Percentiles rank a stretch among this genome's conserved stretches.
Conservation (phyloP, 768 basidiomycete genomes). For the Suillus occidentalis region DNA sequence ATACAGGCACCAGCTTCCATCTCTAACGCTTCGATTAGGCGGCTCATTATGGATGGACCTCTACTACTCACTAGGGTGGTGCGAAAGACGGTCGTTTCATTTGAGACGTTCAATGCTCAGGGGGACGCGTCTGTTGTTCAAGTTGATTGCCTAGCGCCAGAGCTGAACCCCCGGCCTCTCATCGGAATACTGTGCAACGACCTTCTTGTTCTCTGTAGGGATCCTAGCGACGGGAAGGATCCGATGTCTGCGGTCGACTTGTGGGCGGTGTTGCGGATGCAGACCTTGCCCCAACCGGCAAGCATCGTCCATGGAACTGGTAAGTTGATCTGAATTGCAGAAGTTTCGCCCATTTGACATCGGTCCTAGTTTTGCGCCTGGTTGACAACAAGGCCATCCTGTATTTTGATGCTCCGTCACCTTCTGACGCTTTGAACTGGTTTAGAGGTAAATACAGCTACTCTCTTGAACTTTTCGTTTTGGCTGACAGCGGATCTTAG, state of each 20-base stretch:
- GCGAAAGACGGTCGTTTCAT: conserved; percentile 77
- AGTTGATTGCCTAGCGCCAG: conserved; percentile 87
- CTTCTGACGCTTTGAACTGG: conserved; percentile 87
- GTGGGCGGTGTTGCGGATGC: conserved; percentile 97
- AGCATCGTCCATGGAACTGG: conserved; percentile 88
- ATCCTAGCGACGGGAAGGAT: conserved; percentile 80
- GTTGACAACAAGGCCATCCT: conserved; percentile 92
- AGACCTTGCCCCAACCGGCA: conserved; percentile 86
- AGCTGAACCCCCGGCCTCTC: conserved; percentile 75
- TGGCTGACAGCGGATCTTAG: conserved; percentile 38
- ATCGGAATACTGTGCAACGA: conserved; percentile 91
- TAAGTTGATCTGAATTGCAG: conserved; percentile 29
- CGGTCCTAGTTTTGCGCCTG: conserved; percentile 66
- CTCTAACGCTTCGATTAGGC: conserved; percentile 43
- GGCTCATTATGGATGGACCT: conserved; percentile 90
- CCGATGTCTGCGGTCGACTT: conserved; percentile 76
- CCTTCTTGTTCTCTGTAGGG: conserved; percentile 86
- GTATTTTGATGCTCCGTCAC: conserved; percentile 83
- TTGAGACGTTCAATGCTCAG: conserved; percentile 76
- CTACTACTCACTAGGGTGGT: conserved; percentile 88
- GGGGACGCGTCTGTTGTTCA: conserved; percentile 81
- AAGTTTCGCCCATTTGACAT: not conserved
- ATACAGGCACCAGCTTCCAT: conserved; percentile 2
- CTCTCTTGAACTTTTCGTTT: not conserved
- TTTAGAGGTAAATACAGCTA: conserved; percentile 65